These are phyloP conservation scores for Pseudogymnoascus verrucosus DNA, from an alignment of 2,329 filamentous ascomycete species.

Conservation along the genomic window DNA sequence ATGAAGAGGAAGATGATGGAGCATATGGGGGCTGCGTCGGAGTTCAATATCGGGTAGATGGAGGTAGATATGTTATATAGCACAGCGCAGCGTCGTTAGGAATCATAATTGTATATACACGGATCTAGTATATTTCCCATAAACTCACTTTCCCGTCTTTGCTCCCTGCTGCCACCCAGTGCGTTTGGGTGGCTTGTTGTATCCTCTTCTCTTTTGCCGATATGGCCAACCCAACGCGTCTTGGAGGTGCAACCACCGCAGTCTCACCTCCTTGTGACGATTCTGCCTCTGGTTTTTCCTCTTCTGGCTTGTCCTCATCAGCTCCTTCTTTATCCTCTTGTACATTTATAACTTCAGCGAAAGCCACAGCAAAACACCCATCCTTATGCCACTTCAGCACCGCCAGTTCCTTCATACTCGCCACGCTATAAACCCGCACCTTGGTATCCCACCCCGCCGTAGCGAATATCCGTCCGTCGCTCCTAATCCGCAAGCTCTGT, in stretches of 20 bases:
- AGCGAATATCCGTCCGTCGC: slow-evolving; percentile 74
- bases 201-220: slow-evolving; percentile 57
- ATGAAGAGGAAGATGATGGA: slow-evolving; percentile 57
- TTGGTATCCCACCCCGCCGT: slow-evolving; percentile 90
- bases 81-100: neutral
- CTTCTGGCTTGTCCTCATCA: slow-evolving; percentile 7
- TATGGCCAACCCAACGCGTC: slow-evolving; percentile 27
- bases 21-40: slow-evolving; percentile 48
- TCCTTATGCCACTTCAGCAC: slow-evolving; percentile 92
- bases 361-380: slow-evolving; percentile 74
- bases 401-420: slow-evolving; percentile 77
- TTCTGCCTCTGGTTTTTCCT: slow-evolving; percentile 8
- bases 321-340: slow-evolving; percentile 8
- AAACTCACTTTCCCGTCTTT: slow-evolving; percentile 94
- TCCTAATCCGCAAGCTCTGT: slow-evolving; percentile 68
- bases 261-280: neutral
- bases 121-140: slow-evolving; percentile 76
- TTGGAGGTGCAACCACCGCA: slow-evolving; percentile 9
- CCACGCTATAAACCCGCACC: slow-evolving; percentile 71
- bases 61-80: neutral
- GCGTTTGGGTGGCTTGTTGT: slow-evolving; percentile 57
- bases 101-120: neutral
- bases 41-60: slow-evolving; percentile 58
- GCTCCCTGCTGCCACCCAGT: slow-evolving; percentile 84
- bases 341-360: slow-evolving; percentile 42